Conservation (phyloP, 768 basidiomycete genomes). For the Bullera alba region DNA sequence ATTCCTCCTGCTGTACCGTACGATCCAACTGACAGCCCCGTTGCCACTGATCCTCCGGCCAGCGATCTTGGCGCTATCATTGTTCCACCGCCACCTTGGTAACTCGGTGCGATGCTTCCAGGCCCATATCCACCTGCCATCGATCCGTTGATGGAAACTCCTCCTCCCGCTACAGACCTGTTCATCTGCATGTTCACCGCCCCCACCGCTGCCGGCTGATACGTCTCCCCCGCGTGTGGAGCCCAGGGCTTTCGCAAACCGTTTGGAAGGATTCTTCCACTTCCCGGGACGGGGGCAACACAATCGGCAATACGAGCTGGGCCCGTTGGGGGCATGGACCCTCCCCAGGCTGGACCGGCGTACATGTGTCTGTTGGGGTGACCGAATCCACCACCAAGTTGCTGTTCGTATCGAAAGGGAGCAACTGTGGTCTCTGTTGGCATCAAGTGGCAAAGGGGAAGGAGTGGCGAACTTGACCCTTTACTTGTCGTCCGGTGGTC, state of each 20-base stretch:
- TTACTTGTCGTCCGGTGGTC: too few species aligned
- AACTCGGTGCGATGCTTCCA: background rate
- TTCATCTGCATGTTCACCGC: constrained; percentile 2
- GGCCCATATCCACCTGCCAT: background rate
- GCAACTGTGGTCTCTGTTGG: too few species aligned
- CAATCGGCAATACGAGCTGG: constrained; percentile 3
- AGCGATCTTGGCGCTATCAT: background rate
- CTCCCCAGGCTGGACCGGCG: too few species aligned
- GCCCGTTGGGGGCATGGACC: constrained; percentile 3
- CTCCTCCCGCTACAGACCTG: background rate
- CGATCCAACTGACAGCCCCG: background rate
- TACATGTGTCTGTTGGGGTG: too few species aligned
- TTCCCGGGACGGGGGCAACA: background rate
- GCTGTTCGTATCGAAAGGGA: too few species aligned
- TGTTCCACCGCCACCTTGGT: background rate
- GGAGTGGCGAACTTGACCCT: too few species aligned
- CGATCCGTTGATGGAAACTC: background rate
- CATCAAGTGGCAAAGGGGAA: too few species aligned
- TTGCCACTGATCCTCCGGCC: background rate
- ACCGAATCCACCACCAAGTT: too few species aligned
- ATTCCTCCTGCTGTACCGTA: background rate
- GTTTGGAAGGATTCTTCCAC: constrained; percentile 15
- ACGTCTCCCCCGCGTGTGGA: constrained; percentile 23
- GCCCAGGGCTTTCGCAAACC: constrained; percentile 30
- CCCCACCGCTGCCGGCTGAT: constrained; percentile 9